A percentile compares a stretch with the other conserved stretches of the same genome.
Evolutionary conservation across 768 basidiomycete species (phyloP).

Genomic region (Lentinula sp.): DNA sequence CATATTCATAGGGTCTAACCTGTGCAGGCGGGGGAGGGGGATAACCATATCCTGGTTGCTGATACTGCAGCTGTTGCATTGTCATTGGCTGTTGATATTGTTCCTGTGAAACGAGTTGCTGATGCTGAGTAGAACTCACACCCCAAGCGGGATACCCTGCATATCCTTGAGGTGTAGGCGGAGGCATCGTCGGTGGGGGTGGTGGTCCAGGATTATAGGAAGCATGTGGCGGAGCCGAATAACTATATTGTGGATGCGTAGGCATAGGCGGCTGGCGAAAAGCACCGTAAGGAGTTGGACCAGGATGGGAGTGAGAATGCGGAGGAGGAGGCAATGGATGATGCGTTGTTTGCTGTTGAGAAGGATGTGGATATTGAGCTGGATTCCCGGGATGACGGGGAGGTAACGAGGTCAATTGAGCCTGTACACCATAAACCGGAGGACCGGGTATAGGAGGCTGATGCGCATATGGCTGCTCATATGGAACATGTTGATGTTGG

Average conservation of each 20-base stretch:
- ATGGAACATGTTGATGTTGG: not conserved
- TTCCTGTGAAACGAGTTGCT: not conserved
- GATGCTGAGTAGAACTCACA: not conserved
- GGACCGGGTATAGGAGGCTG: not conserved
- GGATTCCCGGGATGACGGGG: not conserved
- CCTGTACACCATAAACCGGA: not conserved
- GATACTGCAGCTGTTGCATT: not conserved
- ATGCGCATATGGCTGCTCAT: not conserved
- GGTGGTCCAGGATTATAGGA: not conserved
- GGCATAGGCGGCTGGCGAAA: constrained; percentile 1
- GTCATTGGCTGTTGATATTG: not conserved
- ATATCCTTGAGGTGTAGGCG: not conserved
- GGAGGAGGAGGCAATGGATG: constrained; percentile 8
- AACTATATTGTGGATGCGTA: not conserved
- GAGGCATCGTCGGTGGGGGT: not conserved
- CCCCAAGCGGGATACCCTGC: not conserved
- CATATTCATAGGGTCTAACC: constrained; percentile 10
- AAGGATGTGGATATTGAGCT: constrained; percentile 7
- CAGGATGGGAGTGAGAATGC: constrained; percentile 2
- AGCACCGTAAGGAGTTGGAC: not conserved
- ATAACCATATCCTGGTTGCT: constrained; percentile 4
- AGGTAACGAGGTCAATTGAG: not conserved
- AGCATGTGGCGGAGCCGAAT: not conserved
- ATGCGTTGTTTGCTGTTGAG: constrained; percentile 6
- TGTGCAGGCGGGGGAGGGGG: constrained; percentile 12